Percentiles rank a stretch among this genome's conserved stretches.
These are phyloP conservation scores for Ensete glaucum DNA, from an alignment of 176 grass and related monocot species.

Conservation along the genomic window DNA sequence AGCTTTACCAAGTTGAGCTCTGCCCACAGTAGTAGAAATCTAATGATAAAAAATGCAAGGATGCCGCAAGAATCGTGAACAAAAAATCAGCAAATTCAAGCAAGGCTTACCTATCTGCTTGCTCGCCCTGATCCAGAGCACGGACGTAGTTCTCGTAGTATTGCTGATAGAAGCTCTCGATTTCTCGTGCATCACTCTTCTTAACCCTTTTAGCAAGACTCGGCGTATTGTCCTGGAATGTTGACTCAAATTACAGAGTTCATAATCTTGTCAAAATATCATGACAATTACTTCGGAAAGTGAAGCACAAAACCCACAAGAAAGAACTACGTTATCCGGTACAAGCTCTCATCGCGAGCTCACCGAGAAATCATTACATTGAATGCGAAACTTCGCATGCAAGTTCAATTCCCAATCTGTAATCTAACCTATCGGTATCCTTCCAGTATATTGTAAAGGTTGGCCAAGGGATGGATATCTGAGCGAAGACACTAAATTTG, in stretches of 20 bases:
- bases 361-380: too few species aligned
- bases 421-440: too few species aligned
- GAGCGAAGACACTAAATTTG: too few species aligned
- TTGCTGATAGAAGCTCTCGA: constrained; percentile 93
- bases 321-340: too few species aligned
- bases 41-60: neutral
- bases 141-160: constrained; percentile 93
- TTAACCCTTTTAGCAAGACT: constrained; percentile 71
- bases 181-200: constrained; percentile 84
- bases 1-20: constrained; percentile 69
- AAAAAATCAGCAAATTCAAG: neutral
- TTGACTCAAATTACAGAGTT: constrained; percentile 7
- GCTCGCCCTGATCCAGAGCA: constrained; percentile 72
- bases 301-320: neutral
- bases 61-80: neutral
- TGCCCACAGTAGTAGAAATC: constrained; percentile 5
- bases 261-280: neutral
- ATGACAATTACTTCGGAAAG: neutral
- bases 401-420: too few species aligned
- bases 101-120: constrained; percentile 73
- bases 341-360: too few species aligned
- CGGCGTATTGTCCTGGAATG: constrained; percentile 72
- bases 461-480: too few species aligned
- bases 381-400: too few species aligned
- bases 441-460: too few species aligned